Conservation (phyloP, 2,329 filamentous ascomycete species). For the Cyphellophora attinorum region DNA sequence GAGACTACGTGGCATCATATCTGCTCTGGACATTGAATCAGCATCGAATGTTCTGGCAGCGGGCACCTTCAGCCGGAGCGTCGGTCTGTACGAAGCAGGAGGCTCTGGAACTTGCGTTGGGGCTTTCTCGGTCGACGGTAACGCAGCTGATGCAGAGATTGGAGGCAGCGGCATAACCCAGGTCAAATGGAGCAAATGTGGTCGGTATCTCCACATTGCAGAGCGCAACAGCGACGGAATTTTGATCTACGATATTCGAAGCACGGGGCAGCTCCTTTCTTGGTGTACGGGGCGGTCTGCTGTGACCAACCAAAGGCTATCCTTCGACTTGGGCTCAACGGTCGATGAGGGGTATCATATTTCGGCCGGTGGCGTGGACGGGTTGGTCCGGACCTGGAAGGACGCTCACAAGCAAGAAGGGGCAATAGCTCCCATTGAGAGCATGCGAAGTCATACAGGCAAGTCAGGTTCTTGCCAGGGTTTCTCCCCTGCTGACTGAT, state of each 20-base stretch:
- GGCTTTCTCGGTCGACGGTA: slow-evolving; percentile 38
- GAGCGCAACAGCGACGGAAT: slow-evolving; percentile 48
- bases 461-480: no score
- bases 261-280: slow-evolving; percentile 40
- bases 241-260: slow-evolving; percentile 50
- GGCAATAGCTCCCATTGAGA: slow-evolving; percentile 5
- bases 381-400: slow-evolving; percentile 41
- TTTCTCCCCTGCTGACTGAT: no score
- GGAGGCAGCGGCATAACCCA: slow-evolving; percentile 46
- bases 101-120: slow-evolving; percentile 41
- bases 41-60: slow-evolving; percentile 42
- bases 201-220: slow-evolving; percentile 48
- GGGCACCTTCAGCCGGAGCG: slow-evolving; percentile 45
- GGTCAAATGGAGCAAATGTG: slow-evolving; percentile 48
- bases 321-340: slow-evolving; percentile 40
- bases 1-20: slow-evolving; percentile 48
- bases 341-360: slow-evolving; percentile 35
- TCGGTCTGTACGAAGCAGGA: slow-evolving; percentile 46
- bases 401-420: slow-evolving; percentile 33
- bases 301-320: slow-evolving; percentile 46
- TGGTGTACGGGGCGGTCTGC: slow-evolving; percentile 38
- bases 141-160: slow-evolving; percentile 27
- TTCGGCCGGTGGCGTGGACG: slow-evolving; percentile 52
- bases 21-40: slow-evolving; percentile 38
- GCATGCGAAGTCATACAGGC: no score